Evolutionary conservation across 257 asterid species (phyloP).

Genomic region (Sherardia arvensis): DNA sequence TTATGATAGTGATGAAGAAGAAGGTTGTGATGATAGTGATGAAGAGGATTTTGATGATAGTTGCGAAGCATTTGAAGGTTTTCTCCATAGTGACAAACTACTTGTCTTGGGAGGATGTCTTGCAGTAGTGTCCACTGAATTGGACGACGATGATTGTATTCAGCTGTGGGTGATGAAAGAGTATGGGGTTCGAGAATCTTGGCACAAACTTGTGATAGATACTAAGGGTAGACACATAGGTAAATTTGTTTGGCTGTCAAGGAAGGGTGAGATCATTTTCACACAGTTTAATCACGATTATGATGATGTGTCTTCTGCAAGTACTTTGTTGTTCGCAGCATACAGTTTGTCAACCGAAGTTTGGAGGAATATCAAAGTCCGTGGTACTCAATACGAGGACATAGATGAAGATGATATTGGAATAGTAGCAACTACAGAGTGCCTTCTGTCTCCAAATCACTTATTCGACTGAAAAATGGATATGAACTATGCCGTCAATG

Average conservation of each 20-base stretch:
- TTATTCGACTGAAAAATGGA: neutral
- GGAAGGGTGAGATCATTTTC: conserved; percentile 21
- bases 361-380: conserved; percentile 9
- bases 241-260: conserved; percentile 16
- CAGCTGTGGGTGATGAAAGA: conserved; percentile 40
- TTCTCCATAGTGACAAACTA: too few species aligned
- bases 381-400: conserved; percentile 1
- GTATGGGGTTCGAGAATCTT: conserved; percentile 25
- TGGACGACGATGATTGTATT: neutral
- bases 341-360: neutral
- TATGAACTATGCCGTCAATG: neutral
- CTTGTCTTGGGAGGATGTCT: neutral
- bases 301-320: neutral
- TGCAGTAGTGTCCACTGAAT: neutral
- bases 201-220: conserved; percentile 23
- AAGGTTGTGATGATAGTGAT: too few species aligned
- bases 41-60: too few species aligned
- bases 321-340: neutral
- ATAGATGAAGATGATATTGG: neutral
- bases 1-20: too few species aligned
- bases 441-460: conserved; percentile 15
- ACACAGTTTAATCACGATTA: conserved; percentile 6
- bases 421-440: neutral
- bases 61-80: too few species aligned
- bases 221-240: neutral